Percentiles rank a stretch among this genome's conserved stretches.
Evolutionary conservation across 1,139 yeast genomes (phyloP).

Genomic region (Zygosaccharomyces sapae): DNA sequence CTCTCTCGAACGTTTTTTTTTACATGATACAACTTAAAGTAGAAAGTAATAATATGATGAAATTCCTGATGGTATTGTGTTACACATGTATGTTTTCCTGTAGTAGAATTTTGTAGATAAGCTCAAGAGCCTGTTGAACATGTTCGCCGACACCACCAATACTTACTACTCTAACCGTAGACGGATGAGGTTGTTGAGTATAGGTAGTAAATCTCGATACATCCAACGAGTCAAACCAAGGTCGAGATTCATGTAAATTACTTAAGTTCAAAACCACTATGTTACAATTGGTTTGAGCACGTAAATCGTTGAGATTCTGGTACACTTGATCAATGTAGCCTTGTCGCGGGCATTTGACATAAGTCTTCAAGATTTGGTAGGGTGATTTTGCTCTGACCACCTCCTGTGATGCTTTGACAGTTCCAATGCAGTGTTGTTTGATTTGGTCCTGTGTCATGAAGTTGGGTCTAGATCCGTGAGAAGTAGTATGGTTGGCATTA

Average conservation of each 20-base stretch:
- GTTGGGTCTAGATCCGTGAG: constrained; percentile 10
- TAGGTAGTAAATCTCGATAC: constrained; percentile 20
- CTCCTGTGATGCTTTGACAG: constrained; percentile 29
- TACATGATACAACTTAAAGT: neutral
- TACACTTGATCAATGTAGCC: constrained; percentile 28
- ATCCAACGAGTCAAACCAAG: constrained; percentile 30
- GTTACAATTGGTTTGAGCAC: constrained; percentile 34
- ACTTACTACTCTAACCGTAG: constrained; percentile 33
- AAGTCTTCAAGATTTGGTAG: constrained; percentile 34
- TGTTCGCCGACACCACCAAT: constrained; percentile 37
- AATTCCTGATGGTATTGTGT: neutral
- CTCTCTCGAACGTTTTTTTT: neutral
- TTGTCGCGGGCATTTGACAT: constrained; percentile 33
- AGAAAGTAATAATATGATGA: neutral
- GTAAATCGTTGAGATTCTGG: constrained; percentile 29
- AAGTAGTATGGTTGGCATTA: neutral
- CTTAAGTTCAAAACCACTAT: constrained; percentile 33
- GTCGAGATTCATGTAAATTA: constrained; percentile 33
- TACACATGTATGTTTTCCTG: neutral
- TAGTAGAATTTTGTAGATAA: constrained; percentile 22
- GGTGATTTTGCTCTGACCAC: constrained; percentile 28
- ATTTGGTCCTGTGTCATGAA: constrained; percentile 32
- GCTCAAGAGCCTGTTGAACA: constrained; percentile 27
- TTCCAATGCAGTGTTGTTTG: constrained; percentile 31
- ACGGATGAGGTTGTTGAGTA: constrained; percentile 30